Evolutionary conservation across 495 filamentous ascomycete species (phyloP).

Genomic region (Parathielavia appendiculata): DNA sequence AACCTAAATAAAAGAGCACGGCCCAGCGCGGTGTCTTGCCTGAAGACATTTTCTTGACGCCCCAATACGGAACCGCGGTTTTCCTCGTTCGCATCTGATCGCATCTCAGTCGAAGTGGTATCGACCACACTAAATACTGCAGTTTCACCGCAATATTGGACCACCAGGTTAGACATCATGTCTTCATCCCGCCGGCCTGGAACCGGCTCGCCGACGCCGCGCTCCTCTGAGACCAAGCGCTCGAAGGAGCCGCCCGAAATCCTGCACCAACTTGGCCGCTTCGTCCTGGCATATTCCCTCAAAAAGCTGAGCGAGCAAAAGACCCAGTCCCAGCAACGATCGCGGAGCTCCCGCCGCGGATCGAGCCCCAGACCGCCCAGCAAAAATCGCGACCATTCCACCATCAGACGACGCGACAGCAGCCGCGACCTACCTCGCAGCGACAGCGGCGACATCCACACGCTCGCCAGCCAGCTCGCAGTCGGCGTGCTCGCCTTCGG

Average conservation of each 20-base stretch:
- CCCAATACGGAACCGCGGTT: background rate
- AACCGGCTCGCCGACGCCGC: background rate
- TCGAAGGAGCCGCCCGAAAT: conserved; percentile 18
- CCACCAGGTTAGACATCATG: background rate
- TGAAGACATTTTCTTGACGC: background rate
- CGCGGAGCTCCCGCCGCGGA: conserved; percentile 1
- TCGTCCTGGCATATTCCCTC: conserved; percentile 25
- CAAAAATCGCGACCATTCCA: conserved; percentile 4
- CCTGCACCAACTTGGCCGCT: conserved; percentile 24
- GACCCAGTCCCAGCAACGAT: background rate
- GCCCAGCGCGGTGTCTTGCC: background rate
- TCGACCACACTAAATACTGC: no score
- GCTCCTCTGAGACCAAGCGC: background rate
- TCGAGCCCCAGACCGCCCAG: background rate
- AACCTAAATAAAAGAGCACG: background rate
- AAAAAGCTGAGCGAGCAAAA: conserved; percentile 17
- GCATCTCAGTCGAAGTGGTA: background rate
- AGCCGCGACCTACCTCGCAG: conserved; percentile 2
- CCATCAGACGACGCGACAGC: conserved; percentile 5
- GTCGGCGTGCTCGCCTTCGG: conserved; percentile 27
- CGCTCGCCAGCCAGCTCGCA: conserved; percentile 26
- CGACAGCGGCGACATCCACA: conserved; percentile 24
- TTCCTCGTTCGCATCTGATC: background rate
- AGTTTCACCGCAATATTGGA: background rate
- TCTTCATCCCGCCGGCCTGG: conserved; percentile 2